Conservation (phyloP, 2,329 filamentous ascomycete genomes). For the Alternaria sp. region DNA sequence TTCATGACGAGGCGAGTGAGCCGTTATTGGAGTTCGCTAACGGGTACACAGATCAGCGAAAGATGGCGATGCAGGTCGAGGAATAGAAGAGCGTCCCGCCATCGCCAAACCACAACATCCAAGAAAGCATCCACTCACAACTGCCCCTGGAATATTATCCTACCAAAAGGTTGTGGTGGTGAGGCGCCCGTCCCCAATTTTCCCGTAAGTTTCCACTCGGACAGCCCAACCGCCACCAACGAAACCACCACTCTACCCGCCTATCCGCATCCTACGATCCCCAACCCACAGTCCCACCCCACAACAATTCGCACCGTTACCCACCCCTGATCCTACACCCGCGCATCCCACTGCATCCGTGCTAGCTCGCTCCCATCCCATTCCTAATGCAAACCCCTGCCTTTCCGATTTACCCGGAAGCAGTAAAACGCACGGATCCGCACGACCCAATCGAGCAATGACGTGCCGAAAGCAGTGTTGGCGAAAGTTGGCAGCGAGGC, state of each 20-base stretch:
- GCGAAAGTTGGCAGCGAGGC: slow-evolving; percentile 2
- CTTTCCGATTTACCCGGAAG: neutral
- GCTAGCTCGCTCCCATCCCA: neutral
- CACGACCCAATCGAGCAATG: neutral
- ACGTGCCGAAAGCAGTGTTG: neutral
- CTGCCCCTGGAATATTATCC: neutral
- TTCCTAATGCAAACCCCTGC: neutral
- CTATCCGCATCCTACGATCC: neutral
- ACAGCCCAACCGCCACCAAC: neutral
- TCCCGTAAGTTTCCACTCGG: neutral
- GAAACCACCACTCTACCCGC: neutral
- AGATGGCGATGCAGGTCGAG: neutral
- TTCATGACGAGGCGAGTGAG: neutral
- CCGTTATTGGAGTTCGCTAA: neutral
- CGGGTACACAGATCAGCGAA: neutral
- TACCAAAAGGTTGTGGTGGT: neutral
- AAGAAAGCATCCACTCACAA: neutral
- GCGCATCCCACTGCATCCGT: neutral
- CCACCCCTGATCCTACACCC: neutral
- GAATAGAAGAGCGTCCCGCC: neutral
- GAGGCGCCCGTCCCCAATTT: neutral
- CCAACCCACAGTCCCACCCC: neutral
- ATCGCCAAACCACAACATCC: neutral
- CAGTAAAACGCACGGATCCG: neutral
- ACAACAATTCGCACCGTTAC: neutral